Percentiles rank a stretch among this genome's conserved stretches.
phyloP scores from a whole-genome alignment of 2,329 filamentous ascomycete genomes.

The Monilinia fructicola region DNA sequence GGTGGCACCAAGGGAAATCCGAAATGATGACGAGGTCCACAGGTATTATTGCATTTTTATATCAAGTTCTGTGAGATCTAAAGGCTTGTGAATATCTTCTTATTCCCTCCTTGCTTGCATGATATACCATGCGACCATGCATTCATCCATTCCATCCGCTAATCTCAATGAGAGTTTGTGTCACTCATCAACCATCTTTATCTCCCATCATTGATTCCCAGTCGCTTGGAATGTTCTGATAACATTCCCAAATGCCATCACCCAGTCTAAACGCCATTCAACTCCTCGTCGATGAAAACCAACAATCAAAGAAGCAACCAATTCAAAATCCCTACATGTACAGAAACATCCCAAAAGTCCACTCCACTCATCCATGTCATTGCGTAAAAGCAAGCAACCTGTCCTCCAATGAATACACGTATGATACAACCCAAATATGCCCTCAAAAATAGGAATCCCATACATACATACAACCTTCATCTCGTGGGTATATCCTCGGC shows the following conservation, averaged over 20 bases:
- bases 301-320: background rate
- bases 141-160: too few relatives aligned
- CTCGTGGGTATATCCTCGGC: background rate
- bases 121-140: too few relatives aligned
- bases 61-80: too few relatives aligned
- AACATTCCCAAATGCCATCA: background rate
- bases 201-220: background rate
- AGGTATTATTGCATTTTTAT: too few relatives aligned
- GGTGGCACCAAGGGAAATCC: too few relatives aligned
- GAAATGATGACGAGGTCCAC: too few relatives aligned
- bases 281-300: background rate
- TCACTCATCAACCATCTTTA: too few relatives aligned
- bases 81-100: too few relatives aligned
- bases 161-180: too few relatives aligned
- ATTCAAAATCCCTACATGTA: background rate
- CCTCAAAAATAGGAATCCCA: background rate
- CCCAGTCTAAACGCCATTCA: constrained; percentile 1
- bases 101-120: too few relatives aligned
- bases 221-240: constrained; percentile 10
- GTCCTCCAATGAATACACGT: background rate
- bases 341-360: background rate
- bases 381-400: constrained; percentile 4
- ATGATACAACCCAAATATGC: background rate
- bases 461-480: background rate
- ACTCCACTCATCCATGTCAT: background rate